These are phyloP conservation scores for Epichloe festucae DNA, from an alignment of 2,329 filamentous ascomycete species.

Conservation along the genomic window DNA sequence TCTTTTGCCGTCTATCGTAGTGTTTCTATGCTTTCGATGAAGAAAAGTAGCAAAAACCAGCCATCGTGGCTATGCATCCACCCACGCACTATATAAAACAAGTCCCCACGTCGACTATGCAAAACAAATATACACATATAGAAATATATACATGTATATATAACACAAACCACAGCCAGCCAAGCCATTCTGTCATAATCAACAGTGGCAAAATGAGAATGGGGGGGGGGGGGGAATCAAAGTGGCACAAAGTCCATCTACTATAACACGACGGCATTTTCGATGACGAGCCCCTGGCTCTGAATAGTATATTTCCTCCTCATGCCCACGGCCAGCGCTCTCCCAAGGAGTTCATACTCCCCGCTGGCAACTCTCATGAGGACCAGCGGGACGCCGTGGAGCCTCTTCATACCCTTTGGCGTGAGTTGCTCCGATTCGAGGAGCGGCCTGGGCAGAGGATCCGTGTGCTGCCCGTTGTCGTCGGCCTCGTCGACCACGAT, in stretches of 20 bases:
- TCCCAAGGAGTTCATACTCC: conserved; percentile 46
- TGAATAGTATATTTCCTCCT: conserved; percentile 67
- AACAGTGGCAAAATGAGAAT: too few species aligned
- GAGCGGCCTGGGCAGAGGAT: conserved; percentile 43
- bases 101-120: too few species aligned
- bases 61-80: not conserved
- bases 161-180: too few species aligned
- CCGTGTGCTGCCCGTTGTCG: conserved; percentile 13
- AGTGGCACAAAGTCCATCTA: not conserved
- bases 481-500: conserved; percentile 48
- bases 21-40: not conserved
- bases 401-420: conserved; percentile 52
- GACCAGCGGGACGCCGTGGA: conserved; percentile 66
- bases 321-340: conserved; percentile 58
- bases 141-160: too few species aligned
- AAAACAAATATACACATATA: too few species aligned
- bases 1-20: not conserved
- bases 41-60: not conserved
- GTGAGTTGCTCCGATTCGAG: conserved; percentile 65
- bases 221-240: too few species aligned
- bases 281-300: conserved; percentile 67
- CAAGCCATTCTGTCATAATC: too few species aligned
- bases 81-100: not conserved
- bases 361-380: conserved; percentile 62
- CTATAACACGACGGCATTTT: conserved; percentile 57